Evolutionary conservation across 2,329 filamentous ascomycete species (phyloP), one percentile per base, ranked within the genome.

Genomic region (Fusarium camptoceras): DNA sequence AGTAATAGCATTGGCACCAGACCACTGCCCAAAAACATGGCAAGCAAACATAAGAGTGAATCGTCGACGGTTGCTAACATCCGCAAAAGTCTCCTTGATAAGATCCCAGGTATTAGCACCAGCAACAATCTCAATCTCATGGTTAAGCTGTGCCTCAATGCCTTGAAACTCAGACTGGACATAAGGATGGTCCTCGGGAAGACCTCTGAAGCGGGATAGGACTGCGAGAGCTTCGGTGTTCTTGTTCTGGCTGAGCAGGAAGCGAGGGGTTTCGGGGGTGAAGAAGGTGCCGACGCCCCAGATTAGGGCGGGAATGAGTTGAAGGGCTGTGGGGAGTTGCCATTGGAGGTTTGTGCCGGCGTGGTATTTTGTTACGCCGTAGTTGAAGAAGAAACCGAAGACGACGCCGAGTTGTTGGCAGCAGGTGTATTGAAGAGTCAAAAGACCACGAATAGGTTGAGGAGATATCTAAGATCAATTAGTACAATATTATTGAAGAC

Each of bases 381-480:
- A 80, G 54, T 80, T 80, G 39, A 78, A 66, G 51, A 80, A 80
- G 50, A 80, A 78, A 2, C 76, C 76, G n/a, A 78, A 76, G 5
- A 78, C 76, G 9, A 78, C 76, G 6, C 76, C 72, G 10, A 79
- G 75, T 22, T 79, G 77, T 16, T 79, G 76, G 10, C 76, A 79
- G 59, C 76, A 78, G 1, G 76, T 76, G 31, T 79, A 79, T 22
- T 79, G 77, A 0, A 79, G 67, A 0, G 75, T 79, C 5, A 79
- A 11, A 2, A 79, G 73, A 8, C 78, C 77, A 1, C 77, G 72
- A 8, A 79, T 79, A 1, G 75, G 75, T 3, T 68, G 60, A 0
- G 75, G 73, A 0, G 74, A 71, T 14, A 77, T 76, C 75, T 72
- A 6, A 6, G 6, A 8, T 0, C 1, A 1, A 15, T 53, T 8